Evolutionary conservation across 495 filamentous ascomycete genomes (phyloP).

Genomic region (Glonium stellatum): DNA sequence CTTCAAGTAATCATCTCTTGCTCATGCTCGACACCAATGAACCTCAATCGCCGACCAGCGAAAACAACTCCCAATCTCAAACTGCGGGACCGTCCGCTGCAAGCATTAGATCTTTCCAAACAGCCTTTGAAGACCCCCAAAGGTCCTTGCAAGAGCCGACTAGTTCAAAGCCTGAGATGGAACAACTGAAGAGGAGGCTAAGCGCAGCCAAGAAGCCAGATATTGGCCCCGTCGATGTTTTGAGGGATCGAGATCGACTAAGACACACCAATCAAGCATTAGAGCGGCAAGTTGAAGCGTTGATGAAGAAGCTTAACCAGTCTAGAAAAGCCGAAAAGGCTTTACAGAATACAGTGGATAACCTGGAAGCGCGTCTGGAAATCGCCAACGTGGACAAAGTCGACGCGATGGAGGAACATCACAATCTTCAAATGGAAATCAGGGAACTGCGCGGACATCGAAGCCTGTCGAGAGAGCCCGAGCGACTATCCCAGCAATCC

Average conservation of each 20-base stretch:
- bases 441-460: not conserved
- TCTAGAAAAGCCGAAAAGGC: conserved; percentile 15
- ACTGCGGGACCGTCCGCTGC: conserved; percentile 16
- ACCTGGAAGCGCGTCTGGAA: conserved; percentile 22
- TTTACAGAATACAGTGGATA: conserved; percentile 23
- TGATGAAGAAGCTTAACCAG: conserved; percentile 28
- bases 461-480: not conserved
- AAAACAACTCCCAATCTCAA: conserved; percentile 12
- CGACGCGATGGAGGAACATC: conserved; percentile 19
- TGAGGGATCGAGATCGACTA: conserved; percentile 12
- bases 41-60: conserved; percentile 22
- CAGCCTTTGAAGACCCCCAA: conserved; percentile 20
- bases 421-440: conserved; percentile 8
- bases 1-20: conserved; percentile 27
- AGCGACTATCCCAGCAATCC: not conserved
- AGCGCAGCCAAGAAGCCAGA: conserved; percentile 19
- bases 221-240: conserved; percentile 10
- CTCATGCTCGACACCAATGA: conserved; percentile 23
- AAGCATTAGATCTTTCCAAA: conserved; percentile 22
- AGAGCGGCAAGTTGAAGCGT: conserved; percentile 14
- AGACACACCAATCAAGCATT: not conserved
- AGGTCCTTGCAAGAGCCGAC: conserved; percentile 3
- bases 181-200: conserved; percentile 22
- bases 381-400: conserved; percentile 24
- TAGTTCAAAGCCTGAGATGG: conserved; percentile 18